Percentiles rank a stretch among this genome's conserved stretches.
Conservation (phyloP, 176 grass and related monocot genomes). For the Stipa capillata region DNA sequence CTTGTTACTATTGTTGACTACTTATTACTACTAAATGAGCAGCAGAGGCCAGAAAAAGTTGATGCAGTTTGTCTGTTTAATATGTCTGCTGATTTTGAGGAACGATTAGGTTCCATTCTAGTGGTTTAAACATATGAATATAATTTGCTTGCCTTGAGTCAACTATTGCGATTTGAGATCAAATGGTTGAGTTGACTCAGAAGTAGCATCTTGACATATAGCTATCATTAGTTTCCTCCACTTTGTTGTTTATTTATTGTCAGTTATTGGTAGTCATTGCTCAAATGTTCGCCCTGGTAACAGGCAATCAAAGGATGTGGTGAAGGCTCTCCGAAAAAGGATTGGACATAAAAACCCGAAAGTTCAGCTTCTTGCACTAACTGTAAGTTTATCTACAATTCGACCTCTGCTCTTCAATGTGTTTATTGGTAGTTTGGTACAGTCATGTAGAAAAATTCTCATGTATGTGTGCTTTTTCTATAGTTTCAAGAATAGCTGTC, state of each 20-base stretch:
- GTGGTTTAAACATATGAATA: background rate
- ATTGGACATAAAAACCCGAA: constrained; percentile 90
- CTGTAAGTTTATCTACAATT: constrained; percentile 51
- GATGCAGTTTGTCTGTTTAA: background rate
- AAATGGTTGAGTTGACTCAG: background rate
- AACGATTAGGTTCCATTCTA: background rate
- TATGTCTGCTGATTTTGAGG: background rate
- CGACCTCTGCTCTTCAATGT: background rate
- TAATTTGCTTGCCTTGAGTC: constrained; percentile 1
- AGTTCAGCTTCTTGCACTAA: constrained; percentile 87
- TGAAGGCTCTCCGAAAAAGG: constrained; percentile 78
- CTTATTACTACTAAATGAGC: background rate
- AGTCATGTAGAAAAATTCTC: background rate
- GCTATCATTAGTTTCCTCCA: background rate
- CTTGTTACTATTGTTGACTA: background rate
- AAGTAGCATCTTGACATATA: constrained; percentile 8
- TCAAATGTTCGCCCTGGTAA: constrained; percentile 21
- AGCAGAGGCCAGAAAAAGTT: background rate
- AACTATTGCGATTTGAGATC: background rate
- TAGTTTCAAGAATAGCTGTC: background rate
- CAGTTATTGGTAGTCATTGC: constrained; percentile 16
- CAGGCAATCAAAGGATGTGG: constrained; percentile 94
- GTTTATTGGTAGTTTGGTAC: background rate
- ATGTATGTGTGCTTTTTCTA: background rate
- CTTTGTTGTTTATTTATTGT: background rate